Evolutionary conservation across 768 basidiomycete genomes (phyloP), one percentile per base, ranked within the genome.

Genomic region (Crepidotus variabilis): DNA sequence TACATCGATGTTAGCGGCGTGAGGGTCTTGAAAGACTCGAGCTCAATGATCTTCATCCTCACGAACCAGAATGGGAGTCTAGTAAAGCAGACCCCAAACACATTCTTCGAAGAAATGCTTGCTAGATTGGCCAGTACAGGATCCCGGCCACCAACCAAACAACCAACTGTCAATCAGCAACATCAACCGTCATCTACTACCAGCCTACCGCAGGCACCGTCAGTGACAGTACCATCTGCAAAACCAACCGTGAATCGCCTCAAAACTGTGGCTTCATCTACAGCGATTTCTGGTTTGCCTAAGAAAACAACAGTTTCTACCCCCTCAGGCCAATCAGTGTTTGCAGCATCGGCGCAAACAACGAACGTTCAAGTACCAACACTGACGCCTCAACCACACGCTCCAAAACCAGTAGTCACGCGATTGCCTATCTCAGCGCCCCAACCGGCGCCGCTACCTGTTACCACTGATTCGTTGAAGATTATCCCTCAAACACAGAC

Each of bases 91-190:
- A 22, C 2, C 16, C 18, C 45, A 14, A 3, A 32, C 14, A 8
- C 0, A 14, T 56, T 51, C 32, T 56, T 56, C 43, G 22, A 51
- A n/a, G 51, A 50, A 56, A 48, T 56, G 14, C 13, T 43, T 20
- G 18, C 39, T 5, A 14, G 18, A 11, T 43, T 43, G 39, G 39
- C 39, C 18, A 20, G 14, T 43, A 20, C 39, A 43, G 18, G 39
- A 43, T 43, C 39, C 11, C 39, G 13, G 39, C 39, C 39, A 5
- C 39, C 28, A 28, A 8, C 8, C 28, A 28, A 28, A 4, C 28
- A 28, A 28, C 28, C 28, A 28, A 28, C 28, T 28, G 8, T 8
- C 8, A 8, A 28, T 28, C 28, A 28, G 28, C 28, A 28, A 28
- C 28, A 8, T 8, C 28, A 8, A 28, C 4, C 28, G 3, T 28